These are phyloP conservation scores for Leersia perrieri DNA, from an alignment of 176 grass and related monocot genomes.

Conservation along the genomic window DNA sequence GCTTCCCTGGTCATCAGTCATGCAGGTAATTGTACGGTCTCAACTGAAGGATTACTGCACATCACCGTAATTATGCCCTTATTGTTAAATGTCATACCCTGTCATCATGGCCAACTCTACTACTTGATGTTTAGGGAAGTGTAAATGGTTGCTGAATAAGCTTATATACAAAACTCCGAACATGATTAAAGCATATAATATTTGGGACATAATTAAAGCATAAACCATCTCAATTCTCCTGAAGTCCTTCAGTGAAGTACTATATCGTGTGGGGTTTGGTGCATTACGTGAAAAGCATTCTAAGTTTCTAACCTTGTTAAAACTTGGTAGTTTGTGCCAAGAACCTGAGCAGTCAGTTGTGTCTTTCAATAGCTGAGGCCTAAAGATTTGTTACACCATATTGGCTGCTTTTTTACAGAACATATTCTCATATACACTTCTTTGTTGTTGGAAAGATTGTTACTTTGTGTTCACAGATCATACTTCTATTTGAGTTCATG, in stretches of 20 bases:
- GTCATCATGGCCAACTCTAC: neutral
- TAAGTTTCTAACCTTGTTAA: neutral
- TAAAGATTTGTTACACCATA: neutral
- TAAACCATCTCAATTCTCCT: neutral
- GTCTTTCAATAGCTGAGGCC: neutral
- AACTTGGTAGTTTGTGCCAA: neutral
- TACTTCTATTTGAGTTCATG: neutral
- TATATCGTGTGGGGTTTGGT: neutral
- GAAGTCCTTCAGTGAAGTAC: neutral
- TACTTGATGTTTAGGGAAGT: neutral
- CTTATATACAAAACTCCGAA: neutral
- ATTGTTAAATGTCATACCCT: neutral
- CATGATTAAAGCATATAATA: neutral
- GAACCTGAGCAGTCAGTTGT: neutral
- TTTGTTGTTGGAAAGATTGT: neutral
- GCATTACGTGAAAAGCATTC: too few species aligned
- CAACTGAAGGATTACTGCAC: neutral
- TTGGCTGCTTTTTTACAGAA: neutral
- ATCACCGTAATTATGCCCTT: neutral
- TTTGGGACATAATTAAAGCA: neutral
- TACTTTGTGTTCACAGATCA: neutral
- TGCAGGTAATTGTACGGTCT: conserved; percentile 52
- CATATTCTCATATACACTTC: neutral
- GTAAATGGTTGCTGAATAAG: neutral
- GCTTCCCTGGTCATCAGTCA: conserved; percentile 87